Base-by-base conservation (phyloP, 2,329 filamentous ascomycete genomes). In the Didymella lethalis region DNA sequence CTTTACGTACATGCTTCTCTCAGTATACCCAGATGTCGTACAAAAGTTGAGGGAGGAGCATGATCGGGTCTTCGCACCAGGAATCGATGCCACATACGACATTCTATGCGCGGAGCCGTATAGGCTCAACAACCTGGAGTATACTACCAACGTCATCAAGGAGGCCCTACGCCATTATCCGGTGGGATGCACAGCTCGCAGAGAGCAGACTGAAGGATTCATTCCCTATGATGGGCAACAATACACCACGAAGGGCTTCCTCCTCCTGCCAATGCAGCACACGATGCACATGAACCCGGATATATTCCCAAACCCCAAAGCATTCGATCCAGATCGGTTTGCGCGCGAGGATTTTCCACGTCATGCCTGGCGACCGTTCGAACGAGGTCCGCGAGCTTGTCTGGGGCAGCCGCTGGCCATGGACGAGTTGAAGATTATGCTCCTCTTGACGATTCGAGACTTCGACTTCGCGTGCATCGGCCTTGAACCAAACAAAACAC, bases 391-490 rank as follows among this genome's bases (percentile, higher is more conserved):
- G 2, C 72, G 85, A 12, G 83, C 82, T 50, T 88, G 85, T 64
- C 80, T 87, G n/a, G 85, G 84, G 1, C 83, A 86, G 68, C 82
- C 84, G 62, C 75, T 87, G 44, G 85, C 81, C 0, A 80, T 82
- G 72, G 74, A 84, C 16, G 85, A 87, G 71, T 66, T 83, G 23
- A 81, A 81, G 61, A 74, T 83, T 58, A 76, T 83, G 7, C 70
- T 87, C 28, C 80, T 81, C 3, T 79, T 84, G 68, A 81, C 81
- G 0, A 67, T 82, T 12, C 68, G 83, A 48, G 79, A 81, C 18
- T 84, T 85, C 47, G 82, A 85, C 34, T 80, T 87, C 54, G 54
- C 64, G 8, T 72, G 67, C 32, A 65, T 62, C 7, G 61, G 65
- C 32, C 31, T 75, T 14, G 66, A 71, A 50, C 73, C 70, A 8